A percentile compares a stretch with the other conserved stretches of the same genome.
These are phyloP conservation scores for Talaromyces sp. DNA, from an alignment of 2,329 filamentous ascomycete species.

Conservation along the genomic window DNA sequence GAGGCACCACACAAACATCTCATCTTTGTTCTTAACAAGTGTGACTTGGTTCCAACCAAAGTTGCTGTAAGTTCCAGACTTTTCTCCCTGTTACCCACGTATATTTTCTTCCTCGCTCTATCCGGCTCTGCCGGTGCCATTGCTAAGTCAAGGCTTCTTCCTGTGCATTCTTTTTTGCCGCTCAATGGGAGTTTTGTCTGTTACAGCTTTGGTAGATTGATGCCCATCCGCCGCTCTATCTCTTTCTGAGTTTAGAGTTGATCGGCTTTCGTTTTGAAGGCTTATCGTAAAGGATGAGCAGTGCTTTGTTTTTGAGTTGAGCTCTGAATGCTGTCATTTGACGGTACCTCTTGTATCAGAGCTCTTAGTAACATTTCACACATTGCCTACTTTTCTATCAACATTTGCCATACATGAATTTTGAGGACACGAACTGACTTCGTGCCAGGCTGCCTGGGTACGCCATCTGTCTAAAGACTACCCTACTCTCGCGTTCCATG, in stretches of 20 bases:
- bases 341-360: constrained; percentile 63
- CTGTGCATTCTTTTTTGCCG: constrained; percentile 51
- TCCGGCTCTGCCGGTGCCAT: constrained; percentile 34
- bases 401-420: constrained; percentile 19
- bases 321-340: constrained; percentile 62
- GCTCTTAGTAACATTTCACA: constrained; percentile 99
- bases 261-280: constrained; percentile 83
- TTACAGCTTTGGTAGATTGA: constrained; percentile 99
- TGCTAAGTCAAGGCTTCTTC: constrained; percentile 90
- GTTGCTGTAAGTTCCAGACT: constrained; percentile 76
- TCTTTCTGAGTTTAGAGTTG: constrained; percentile 64
- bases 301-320: constrained; percentile 98
- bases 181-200: constrained; percentile 79
- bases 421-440: constrained; percentile 27
- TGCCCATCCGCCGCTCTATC: constrained; percentile 64
- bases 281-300: constrained; percentile 69
- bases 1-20: constrained; percentile 97
- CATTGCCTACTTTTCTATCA: constrained; percentile 48
- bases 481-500: constrained; percentile 91
- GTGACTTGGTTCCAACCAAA: constrained; percentile 84
- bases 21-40: constrained; percentile 85
- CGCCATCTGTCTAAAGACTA: constrained; percentile 82
- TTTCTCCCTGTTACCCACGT: not conserved
- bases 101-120: constrained; percentile 21
- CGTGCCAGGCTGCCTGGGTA: constrained; percentile 82